Evolutionary conservation across 2,329 filamentous ascomycete species (phyloP).

Genomic region (Ophiocordyceps unilateralis): DNA sequence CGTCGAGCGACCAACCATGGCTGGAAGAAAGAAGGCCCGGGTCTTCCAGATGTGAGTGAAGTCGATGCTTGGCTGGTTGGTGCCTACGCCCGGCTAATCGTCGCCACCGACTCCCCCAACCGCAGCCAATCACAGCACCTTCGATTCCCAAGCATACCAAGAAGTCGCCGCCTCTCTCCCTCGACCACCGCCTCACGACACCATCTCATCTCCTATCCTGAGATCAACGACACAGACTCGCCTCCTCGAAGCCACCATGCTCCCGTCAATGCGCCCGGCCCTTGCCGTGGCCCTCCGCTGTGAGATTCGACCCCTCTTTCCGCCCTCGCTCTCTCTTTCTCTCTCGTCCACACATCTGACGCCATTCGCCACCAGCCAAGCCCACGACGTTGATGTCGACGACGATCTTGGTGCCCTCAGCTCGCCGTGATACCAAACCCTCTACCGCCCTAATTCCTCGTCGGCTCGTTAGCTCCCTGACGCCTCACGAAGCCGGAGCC

Average conservation of each 20-base stretch:
- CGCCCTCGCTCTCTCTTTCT: slow-evolving; percentile 2
- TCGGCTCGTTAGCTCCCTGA: slow-evolving; percentile 41
- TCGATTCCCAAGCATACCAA: slow-evolving; percentile 1
- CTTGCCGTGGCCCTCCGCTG: slow-evolving; percentile 35
- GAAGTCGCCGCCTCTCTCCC: background rate
- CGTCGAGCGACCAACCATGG: no score
- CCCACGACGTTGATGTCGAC: slow-evolving; percentile 18
- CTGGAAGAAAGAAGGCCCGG: background rate
- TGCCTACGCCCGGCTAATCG: no score
- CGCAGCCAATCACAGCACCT: slow-evolving; percentile 1
- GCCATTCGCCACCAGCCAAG: background rate
- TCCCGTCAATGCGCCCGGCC: slow-evolving; percentile 30
- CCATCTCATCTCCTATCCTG: background rate
- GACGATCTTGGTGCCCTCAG: slow-evolving; percentile 38
- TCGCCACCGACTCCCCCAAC: background rate
- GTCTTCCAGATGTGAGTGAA: no score
- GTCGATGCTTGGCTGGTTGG: no score
- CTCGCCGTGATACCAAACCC: slow-evolving; percentile 40
- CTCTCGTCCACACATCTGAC: no score
- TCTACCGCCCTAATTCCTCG: slow-evolving; percentile 45
- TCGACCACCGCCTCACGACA: background rate
- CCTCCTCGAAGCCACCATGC: slow-evolving; percentile 18
- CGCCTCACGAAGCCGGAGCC: slow-evolving; percentile 34
- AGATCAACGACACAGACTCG: background rate
- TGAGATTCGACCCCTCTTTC: slow-evolving; percentile 9